A percentile compares a stretch with the other conserved stretches of the same genome.
Evolutionary conservation across 2,329 filamentous ascomycete species (phyloP).

Genomic region (Pestalotiopsis sp.): DNA sequence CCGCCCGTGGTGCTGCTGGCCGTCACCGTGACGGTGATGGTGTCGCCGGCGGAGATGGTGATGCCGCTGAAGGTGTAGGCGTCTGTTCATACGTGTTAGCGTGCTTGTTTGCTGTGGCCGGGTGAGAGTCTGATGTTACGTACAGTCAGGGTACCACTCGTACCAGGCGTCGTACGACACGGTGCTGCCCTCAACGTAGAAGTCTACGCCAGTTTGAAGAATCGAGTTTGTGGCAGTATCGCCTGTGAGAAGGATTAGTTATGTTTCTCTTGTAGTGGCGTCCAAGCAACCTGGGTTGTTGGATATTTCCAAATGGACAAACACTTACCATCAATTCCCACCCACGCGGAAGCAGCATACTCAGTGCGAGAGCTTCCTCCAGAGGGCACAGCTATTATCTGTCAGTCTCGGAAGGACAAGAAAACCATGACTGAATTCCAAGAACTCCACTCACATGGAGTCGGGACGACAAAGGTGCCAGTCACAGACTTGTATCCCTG

Average conservation of each 20-base stretch:
- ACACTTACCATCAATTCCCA: slow-evolving; percentile 57
- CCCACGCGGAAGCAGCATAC: slow-evolving; percentile 47
- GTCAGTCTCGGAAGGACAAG: no score
- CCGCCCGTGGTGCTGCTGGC: slow-evolving; percentile 45
- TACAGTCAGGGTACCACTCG: slow-evolving; percentile 59
- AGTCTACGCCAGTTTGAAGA: slow-evolving; percentile 60
- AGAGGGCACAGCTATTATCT: slow-evolving; percentile 35
- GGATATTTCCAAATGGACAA: no score
- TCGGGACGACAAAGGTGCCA: slow-evolving; percentile 56
- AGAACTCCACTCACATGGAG: slow-evolving; percentile 19
- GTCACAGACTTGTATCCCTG: slow-evolving; percentile 38
- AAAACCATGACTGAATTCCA: no score
- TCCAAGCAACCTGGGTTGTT: no score
- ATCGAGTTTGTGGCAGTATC: slow-evolving; percentile 49
- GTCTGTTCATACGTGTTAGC: neutral
- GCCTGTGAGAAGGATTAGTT: no score
- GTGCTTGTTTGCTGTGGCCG: no score
- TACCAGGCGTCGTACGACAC: slow-evolving; percentile 55
- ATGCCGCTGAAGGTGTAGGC: slow-evolving; percentile 45
- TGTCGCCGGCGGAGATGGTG: slow-evolving; percentile 32
- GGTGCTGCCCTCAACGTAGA: slow-evolving; percentile 43
- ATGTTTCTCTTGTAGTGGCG: no score
- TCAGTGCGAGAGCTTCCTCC: slow-evolving; percentile 10
- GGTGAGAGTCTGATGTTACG: slow-evolving; percentile 17
- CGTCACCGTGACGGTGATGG: slow-evolving; percentile 29